phyloP scores from a whole-genome alignment of 192 early-diverging fungal species.

The Umbelopsis ramanniana region DNA sequence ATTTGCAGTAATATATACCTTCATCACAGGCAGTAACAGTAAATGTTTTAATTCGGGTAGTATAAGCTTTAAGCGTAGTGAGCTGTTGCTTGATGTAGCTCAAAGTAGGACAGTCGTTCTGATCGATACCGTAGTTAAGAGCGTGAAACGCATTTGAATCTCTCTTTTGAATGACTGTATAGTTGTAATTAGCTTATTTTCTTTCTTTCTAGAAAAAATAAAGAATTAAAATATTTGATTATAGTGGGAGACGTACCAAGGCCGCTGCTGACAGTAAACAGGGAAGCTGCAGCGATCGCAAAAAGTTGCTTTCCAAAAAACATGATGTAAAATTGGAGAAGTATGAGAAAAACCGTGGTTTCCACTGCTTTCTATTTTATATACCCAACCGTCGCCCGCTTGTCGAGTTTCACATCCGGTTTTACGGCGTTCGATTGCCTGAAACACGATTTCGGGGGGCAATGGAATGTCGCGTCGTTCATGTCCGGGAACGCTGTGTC shows the following conservation, averaged over 20 bases:
- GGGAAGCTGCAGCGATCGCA: neutral
- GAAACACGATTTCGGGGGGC: neutral
- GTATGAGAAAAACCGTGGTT: neutral
- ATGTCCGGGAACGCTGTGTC: no score
- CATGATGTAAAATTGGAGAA: neutral
- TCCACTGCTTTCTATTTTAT: neutral
- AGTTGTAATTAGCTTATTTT: neutral
- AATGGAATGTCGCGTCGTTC: no score
- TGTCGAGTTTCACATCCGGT: neutral
- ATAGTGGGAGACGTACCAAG: neutral
- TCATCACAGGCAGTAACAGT: constrained; percentile 55
- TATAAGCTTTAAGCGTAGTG: constrained; percentile 48
- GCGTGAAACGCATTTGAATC: constrained; percentile 44
- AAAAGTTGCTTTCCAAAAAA: neutral
- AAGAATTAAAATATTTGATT: no score
- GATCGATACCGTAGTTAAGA: constrained; percentile 59
- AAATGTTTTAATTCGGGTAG: constrained; percentile 57
- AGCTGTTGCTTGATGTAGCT: constrained; percentile 54
- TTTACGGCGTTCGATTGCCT: neutral
- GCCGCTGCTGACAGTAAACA: neutral
- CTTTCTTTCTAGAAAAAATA: no score
- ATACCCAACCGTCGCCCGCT: neutral
- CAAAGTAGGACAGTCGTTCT: constrained; percentile 53
- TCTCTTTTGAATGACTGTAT: neutral
- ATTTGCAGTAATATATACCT: constrained; percentile 32